Evolutionary conservation across 177 flowering plant genomes (phyloP), one percentile per base, ranked within the genome.

Genomic region (Vitis hybrid): DNA sequence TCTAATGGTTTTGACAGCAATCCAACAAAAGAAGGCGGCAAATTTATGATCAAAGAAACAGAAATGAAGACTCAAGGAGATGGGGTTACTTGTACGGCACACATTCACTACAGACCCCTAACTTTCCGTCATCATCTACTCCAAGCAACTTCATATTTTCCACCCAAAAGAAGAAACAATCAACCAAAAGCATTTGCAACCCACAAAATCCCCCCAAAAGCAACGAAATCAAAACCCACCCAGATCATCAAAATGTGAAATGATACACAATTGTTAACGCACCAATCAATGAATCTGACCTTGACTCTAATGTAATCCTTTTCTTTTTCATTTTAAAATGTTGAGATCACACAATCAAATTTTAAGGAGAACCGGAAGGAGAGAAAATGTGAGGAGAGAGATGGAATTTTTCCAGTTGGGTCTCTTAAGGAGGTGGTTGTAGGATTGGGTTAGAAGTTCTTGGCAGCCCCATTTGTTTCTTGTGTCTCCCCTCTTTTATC

Each of bases 61-160:
- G 13, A 11, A 73, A 65, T 55, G 56, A 71, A 68, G 67, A 71
- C 48, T 4, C 61, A 30, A 56, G 7, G 17, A 58, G 70, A 66
- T 21, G 11, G 59, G 69, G 66, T 78, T 75, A 68, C 84, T 80
- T 80, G 64, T 66, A 75, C 82, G 81, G 72, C 82, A 81, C 74
- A 76, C 78, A 79, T 74, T 76, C 81, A 65, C 68, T 64, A 57
- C 66, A 62, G 63, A 41, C 30, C 58, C 67, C 18, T 72, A 17
- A 58, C 52, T 56, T 58, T 20, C n/a, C 10, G 50, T 52, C 60
- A 55, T 68, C 71, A 70, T 74, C 73, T 11, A 68, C 57, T 46
- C 9, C 24, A 66, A 75, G 71, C 65, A 69, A 61, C 54, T 35
- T 35, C 4, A 35, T 35, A 55, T 32, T 46, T 13, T 1, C 49